phyloP scores from a whole-genome alignment of 192 early-diverging fungal species.

The Neocallimastix lanati region DNA sequence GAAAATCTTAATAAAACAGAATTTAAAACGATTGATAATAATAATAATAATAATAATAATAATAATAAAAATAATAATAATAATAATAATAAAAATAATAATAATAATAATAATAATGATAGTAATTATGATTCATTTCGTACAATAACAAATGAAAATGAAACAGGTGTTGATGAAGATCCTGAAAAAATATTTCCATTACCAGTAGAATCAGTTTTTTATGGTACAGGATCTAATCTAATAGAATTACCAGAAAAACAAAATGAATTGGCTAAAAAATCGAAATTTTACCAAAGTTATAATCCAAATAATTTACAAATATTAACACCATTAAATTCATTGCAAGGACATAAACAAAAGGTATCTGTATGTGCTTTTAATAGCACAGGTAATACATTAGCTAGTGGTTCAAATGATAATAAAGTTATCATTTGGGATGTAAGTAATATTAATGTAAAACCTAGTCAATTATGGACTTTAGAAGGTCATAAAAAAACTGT shows the following conservation, averaged over 20 bases:
- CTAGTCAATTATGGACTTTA: slow-evolving; percentile 8
- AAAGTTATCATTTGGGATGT: slow-evolving; percentile 35
- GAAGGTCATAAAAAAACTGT: slow-evolving; percentile 21
- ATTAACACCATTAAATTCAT: background rate
- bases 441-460: slow-evolving; percentile 7
- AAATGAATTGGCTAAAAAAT: background rate
- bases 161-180: background rate
- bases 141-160: background rate
- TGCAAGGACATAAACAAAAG: slow-evolving; percentile 19
- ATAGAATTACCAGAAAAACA: background rate
- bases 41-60: too few species aligned
- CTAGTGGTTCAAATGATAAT: slow-evolving; percentile 26
- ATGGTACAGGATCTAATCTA: background rate
- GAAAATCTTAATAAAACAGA: background rate
- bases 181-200: background rate
- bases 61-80: too few species aligned
- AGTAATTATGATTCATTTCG: background rate
- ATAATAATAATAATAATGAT: too few species aligned
- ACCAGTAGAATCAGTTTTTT: background rate
- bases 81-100: too few species aligned
- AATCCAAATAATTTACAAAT: background rate
- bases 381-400: slow-evolving; percentile 19
- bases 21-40: background rate
- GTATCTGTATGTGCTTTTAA: slow-evolving; percentile 24
- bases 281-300: background rate